Conservation (phyloP, 176 grass and related monocot species). For the Triticum turgidum region DNA sequence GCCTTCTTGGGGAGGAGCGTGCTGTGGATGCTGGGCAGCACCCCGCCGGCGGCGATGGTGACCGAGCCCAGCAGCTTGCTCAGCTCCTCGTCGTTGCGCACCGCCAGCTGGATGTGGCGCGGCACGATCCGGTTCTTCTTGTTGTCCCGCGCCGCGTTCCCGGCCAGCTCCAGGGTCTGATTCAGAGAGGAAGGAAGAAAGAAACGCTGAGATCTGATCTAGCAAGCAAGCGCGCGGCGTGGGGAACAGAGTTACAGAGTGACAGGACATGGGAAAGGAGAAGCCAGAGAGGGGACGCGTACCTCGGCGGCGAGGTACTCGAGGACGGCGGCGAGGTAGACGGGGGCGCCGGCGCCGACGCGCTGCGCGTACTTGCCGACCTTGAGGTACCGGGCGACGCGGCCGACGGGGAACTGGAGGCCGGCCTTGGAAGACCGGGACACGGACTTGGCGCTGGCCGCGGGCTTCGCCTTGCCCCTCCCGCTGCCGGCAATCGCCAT, state of each 20-base stretch:
- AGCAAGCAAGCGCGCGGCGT: too few species aligned
- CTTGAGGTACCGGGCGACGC: constrained; percentile 82
- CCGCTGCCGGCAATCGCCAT: too few species aligned
- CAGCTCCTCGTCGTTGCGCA: constrained; percentile 65
- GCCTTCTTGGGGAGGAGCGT: constrained; percentile 45
- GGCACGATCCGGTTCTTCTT: constrained; percentile 65
- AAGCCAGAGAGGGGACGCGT: neutral
- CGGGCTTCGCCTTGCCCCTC: too few species aligned
- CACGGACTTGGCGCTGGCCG: constrained; percentile 2
- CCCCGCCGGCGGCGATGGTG: constrained; percentile 47
- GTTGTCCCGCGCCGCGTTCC: constrained; percentile 59
- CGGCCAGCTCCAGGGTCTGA: constrained; percentile 41
- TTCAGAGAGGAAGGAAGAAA: too few species aligned
- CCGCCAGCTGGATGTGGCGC: constrained; percentile 62
- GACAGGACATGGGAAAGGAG: too few species aligned
- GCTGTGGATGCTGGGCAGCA: constrained; percentile 51
- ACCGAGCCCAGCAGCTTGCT: constrained; percentile 36
- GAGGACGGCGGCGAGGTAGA: constrained; percentile 85
- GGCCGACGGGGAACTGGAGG: constrained; percentile 86
- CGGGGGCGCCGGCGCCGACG: constrained; percentile 81
- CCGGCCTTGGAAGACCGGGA: constrained; percentile 74
- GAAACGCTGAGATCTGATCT: too few species aligned
- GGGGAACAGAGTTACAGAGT: too few species aligned
- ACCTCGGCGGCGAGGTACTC: constrained; percentile 96
- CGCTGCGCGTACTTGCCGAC: constrained; percentile 91